These are phyloP conservation scores for Sarcodon aspratus DNA, from an alignment of 768 basidiomycete genomes.

Conservation along the genomic window DNA sequence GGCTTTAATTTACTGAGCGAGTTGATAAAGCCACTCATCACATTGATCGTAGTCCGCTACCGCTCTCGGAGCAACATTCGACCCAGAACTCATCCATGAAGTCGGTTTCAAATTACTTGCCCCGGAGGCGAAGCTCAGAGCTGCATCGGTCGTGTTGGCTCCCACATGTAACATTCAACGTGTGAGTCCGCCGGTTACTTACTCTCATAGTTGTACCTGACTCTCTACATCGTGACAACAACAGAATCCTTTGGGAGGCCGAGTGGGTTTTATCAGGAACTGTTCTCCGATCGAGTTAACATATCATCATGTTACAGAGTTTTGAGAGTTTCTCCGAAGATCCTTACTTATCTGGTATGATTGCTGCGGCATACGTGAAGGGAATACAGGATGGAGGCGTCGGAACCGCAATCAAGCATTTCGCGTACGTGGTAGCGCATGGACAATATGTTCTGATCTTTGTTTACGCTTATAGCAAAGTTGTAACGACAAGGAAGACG, in stretches of 20 bases:
- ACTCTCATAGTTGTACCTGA: neutral
- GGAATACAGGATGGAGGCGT: constrained; percentile 72
- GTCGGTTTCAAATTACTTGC: constrained; percentile 58
- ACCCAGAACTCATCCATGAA: constrained; percentile 48
- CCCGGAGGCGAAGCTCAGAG: constrained; percentile 56
- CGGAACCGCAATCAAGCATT: constrained; percentile 73
- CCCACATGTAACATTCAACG: constrained; percentile 84
- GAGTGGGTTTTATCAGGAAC: neutral
- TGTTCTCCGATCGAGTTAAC: constrained; percentile 20
- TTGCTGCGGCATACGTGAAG: constrained; percentile 63
- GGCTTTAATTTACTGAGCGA: no score
- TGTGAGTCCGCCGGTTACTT: constrained; percentile 21
- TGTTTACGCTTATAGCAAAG: constrained; percentile 18
- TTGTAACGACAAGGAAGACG: constrained; percentile 76
- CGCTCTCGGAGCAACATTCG: constrained; percentile 67
- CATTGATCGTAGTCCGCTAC: constrained; percentile 39
- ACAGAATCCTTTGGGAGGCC: constrained; percentile 17
- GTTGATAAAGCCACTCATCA: no score
- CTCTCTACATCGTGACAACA: neutral
- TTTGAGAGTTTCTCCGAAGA: constrained; percentile 79
- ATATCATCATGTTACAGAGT: constrained; percentile 25
- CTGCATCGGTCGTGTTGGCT: constrained; percentile 60
- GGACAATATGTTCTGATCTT: neutral
- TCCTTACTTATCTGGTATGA: constrained; percentile 58
- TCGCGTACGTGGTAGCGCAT: constrained; percentile 34